phyloP scores from a whole-genome alignment of 768 basidiomycete species.

The Psilocybe cyanescens region DNA sequence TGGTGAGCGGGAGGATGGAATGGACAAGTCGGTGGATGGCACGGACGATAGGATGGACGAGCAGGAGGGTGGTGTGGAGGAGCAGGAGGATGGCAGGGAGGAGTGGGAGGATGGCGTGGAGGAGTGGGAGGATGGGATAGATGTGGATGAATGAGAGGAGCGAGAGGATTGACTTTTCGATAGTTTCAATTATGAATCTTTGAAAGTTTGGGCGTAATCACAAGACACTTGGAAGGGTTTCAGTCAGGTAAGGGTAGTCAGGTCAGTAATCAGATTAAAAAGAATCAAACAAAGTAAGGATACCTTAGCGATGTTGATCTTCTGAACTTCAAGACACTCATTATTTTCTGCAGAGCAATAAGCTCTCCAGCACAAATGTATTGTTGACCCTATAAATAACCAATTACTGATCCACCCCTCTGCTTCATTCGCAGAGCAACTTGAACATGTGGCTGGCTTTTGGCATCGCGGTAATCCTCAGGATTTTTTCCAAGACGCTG shows the following conservation, averaged over 20 bases:
- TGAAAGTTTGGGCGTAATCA: slow-evolving; percentile 93
- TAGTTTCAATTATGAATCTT: slow-evolving; percentile 46
- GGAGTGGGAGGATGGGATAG: too few relatives aligned
- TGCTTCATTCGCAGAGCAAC: slow-evolving; percentile 91
- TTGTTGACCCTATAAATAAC: slow-evolving; percentile 83
- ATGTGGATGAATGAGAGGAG: too few relatives aligned
- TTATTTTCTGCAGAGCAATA: slow-evolving; percentile 89
- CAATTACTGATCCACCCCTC: slow-evolving; percentile 74
- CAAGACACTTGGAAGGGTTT: slow-evolving; percentile 82
- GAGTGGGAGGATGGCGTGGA: too few relatives aligned
- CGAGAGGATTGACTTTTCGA: too few relatives aligned
- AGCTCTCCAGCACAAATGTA: slow-evolving; percentile 99
- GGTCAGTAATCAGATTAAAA: slow-evolving; percentile 60
- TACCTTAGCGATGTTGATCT: slow-evolving; percentile 92
- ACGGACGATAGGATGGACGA: too few relatives aligned
- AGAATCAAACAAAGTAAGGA: background rate
- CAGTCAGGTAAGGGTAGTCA: slow-evolving; percentile 57
- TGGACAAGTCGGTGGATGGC: too few relatives aligned
- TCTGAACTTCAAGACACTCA: slow-evolving; percentile 96
- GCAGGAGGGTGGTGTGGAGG: too few relatives aligned
- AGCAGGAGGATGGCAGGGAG: too few relatives aligned
- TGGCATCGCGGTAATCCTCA: slow-evolving; percentile 95
- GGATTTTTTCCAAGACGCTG: slow-evolving; percentile 96
- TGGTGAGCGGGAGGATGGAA: too few relatives aligned
- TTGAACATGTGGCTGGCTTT: slow-evolving; percentile 95